These are phyloP conservation scores for Psilocybe subaeruginosa DNA, from an alignment of 768 basidiomycete genomes.

Conservation along the genomic window DNA sequence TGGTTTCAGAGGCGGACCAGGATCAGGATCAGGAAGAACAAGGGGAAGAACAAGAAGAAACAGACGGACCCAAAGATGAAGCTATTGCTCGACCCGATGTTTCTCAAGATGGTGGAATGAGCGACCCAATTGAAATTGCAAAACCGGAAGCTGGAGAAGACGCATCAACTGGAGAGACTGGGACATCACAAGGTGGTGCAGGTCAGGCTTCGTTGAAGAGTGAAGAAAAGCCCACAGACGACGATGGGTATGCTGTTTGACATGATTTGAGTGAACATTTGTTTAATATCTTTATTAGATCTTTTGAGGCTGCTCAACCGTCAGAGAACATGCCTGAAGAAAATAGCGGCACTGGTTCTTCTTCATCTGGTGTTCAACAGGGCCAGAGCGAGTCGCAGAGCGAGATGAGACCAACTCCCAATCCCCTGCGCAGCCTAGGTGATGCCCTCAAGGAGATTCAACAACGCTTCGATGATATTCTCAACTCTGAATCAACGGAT, in stretches of 20 bases:
- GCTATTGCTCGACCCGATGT: constrained; percentile 46
- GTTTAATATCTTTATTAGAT: constrained; percentile 6
- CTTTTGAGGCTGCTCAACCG: constrained; percentile 13
- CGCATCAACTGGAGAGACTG: constrained; percentile 32
- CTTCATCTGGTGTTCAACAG: constrained; percentile 46
- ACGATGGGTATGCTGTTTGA: constrained; percentile 33
- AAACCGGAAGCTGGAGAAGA: constrained; percentile 31
- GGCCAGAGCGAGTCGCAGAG: constrained; percentile 44
- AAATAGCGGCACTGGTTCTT: constrained; percentile 29
- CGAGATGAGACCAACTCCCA: constrained; percentile 39
- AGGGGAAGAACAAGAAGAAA: constrained; percentile 33
- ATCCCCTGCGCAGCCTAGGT: constrained; percentile 79
- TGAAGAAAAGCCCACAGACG: constrained; percentile 30
- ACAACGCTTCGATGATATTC: constrained; percentile 83
- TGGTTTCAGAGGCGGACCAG: constrained; percentile 9
- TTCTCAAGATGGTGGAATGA: constrained; percentile 41
- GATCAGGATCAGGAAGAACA: constrained; percentile 29
- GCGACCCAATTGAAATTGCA: constrained; percentile 31
- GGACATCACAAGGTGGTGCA: constrained; percentile 29
- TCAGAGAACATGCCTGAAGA: constrained; percentile 17
- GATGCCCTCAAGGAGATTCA: constrained; percentile 83
- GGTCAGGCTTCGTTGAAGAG: constrained; percentile 28
- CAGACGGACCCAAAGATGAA: constrained; percentile 26
- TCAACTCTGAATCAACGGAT: constrained; percentile 43
- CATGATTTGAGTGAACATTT: too few species aligned